Conservation (phyloP, 108 stramenopile species). For the Skeletonema grethae region DNA sequence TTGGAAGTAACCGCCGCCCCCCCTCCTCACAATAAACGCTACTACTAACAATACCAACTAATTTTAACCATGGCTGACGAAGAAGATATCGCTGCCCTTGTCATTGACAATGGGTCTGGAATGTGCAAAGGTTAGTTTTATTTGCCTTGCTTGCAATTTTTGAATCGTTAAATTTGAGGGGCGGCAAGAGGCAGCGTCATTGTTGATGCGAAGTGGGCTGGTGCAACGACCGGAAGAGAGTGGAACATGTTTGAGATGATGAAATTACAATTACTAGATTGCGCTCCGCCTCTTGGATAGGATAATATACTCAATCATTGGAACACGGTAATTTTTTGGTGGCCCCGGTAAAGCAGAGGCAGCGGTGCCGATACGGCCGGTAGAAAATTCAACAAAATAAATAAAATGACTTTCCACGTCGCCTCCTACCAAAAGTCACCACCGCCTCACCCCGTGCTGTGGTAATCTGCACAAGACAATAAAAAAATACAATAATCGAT, state of each 20-base stretch:
- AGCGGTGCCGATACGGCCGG: not conserved
- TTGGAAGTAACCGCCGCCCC: not conserved
- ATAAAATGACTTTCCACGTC: not conserved
- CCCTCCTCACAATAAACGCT: not conserved
- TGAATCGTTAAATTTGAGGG: not conserved
- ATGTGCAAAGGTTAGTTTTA: constrained; percentile 90
- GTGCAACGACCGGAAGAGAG: no score
- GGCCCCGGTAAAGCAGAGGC: not conserved
- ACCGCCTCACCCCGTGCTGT: no score
- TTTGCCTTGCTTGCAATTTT: not conserved
- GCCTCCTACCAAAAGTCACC: not conserved
- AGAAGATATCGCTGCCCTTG: constrained; percentile 94
- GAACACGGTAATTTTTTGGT: not conserved
- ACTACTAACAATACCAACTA: not conserved
- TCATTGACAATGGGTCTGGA: constrained; percentile 95
- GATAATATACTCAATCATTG: not conserved
- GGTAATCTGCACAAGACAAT: not conserved
- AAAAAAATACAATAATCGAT: not conserved
- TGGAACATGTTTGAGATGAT: no score
- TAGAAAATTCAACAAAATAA: not conserved
- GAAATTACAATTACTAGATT: not conserved
- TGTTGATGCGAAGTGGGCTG: not conserved
- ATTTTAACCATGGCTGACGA: constrained; percentile 83
- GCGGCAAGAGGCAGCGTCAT: not conserved
- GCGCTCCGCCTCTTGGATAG: not conserved